These are phyloP conservation scores for Erythrobasidium yunnanense DNA, from an alignment of 768 basidiomycete genomes.

Conservation along the genomic window DNA sequence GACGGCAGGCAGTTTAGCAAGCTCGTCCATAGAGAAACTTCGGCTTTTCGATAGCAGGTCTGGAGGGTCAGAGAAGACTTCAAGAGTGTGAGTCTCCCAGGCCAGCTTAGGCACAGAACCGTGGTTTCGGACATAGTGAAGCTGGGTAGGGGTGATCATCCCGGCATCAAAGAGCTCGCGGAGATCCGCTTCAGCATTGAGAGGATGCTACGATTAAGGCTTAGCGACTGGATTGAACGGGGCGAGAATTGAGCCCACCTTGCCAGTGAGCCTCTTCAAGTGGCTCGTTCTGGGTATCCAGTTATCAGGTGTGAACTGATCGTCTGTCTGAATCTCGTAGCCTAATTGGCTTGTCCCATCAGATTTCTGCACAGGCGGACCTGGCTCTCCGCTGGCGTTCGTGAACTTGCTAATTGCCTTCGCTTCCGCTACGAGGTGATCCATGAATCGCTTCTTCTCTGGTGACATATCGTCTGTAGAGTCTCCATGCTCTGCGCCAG, in stretches of 20 bases:
- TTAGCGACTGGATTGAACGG: no score
- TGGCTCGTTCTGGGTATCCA: not conserved
- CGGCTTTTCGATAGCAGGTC: not conserved
- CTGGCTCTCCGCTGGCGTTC: not conserved
- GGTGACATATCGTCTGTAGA: not conserved
- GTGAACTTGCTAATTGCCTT: not conserved
- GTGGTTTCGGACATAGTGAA: conserved; percentile 2
- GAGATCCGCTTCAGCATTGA: conserved; percentile 1
- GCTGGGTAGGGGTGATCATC: not conserved
- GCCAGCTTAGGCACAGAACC: not conserved
- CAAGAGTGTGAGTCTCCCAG: not conserved
- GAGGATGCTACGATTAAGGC: no score
- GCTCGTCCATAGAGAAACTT: not conserved
- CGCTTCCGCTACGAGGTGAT: not conserved
- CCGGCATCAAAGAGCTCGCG: conserved; percentile 1
- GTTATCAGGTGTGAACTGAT: conserved; percentile 11
- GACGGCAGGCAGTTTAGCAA: not conserved
- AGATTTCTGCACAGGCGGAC: not conserved
- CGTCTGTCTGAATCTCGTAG: conserved; percentile 2
- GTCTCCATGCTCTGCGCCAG: conserved; percentile 3
- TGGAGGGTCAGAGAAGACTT: not conserved
- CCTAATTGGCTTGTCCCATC: not conserved
- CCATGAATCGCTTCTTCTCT: not conserved
- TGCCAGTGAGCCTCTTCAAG: not conserved
- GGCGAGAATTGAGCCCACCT: no score